Conservation (phyloP, 805 yeast genomes). For the Pichia kluyveri region DNA sequence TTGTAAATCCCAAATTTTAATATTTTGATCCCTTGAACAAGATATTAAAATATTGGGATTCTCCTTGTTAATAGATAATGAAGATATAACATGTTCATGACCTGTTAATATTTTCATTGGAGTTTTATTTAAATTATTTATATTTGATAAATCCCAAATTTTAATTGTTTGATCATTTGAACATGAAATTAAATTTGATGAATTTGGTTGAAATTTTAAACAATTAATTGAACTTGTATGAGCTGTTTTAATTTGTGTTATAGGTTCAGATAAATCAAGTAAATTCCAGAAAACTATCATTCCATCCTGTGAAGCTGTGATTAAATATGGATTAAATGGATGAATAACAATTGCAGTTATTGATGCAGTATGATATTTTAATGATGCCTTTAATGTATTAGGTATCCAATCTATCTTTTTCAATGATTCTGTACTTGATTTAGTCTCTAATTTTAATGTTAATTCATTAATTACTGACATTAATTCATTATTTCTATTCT, state of each 20-base stretch:
- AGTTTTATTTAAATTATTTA: constrained; percentile 6
- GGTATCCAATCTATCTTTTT: constrained; percentile 57
- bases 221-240: constrained; percentile 65
- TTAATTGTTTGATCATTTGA: constrained; percentile 49
- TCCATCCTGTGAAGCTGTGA: constrained; percentile 67
- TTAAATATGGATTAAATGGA: constrained; percentile 59
- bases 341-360: constrained; percentile 63
- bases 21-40: constrained; percentile 54
- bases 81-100: constrained; percentile 80
- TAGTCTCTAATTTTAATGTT: background rate
- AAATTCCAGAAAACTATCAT: constrained; percentile 63
- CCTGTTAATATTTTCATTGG: constrained; percentile 61
- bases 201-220: constrained; percentile 44
- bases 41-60: constrained; percentile 44
- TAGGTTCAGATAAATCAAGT: constrained; percentile 50
- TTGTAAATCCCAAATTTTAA: constrained; percentile 57
- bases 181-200: constrained; percentile 33
- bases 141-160: constrained; percentile 51
- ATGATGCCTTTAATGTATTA: constrained; percentile 29
- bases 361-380: constrained; percentile 50
- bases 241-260: constrained; percentile 50
- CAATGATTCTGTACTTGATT: background rate
- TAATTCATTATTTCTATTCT: constrained; percentile 26
- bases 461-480: constrained; percentile 9
- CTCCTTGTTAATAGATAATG: constrained; percentile 42